Evolutionary conservation across 1,284 basidiomycete species (phyloP), one percentile per base, ranked within the genome.

Genomic region (Pseudozyma sp.): DNA sequence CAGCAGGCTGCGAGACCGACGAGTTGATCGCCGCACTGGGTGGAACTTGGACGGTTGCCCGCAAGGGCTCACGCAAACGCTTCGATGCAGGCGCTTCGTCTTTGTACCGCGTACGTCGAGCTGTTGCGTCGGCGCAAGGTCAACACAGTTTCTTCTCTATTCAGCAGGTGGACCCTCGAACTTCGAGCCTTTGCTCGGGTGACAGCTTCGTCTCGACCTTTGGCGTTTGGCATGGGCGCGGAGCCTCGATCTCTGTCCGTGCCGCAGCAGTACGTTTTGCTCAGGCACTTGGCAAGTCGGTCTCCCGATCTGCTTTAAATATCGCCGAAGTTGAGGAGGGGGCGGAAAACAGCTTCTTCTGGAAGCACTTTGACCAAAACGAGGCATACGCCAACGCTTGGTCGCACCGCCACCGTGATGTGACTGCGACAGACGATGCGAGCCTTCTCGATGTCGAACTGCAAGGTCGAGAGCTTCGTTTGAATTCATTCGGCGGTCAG

Each of bases 191-290:
- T 6, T 80, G 77, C 70, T 82, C 81, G 2, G 69, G 60, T 17
- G 68, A 70, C 56, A 76, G 75, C 46, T 78, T 67, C 24, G 70
- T 82, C 17, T 68, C 57, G 3, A 45, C 77, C 7, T 54, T 70
- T 9, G 73, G 78, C 54, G 72, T 82, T 10, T 81, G 81, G 81
- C 76, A 82, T 48, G 81, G 81, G 16, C 40, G 55, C 10, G 81
- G 80, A 48, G 61, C 75, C 6, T 39, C 65, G 6, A 24, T 42
- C 13, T 49, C 56, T n/a, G 72, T 75, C 31, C 66, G 78, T n/a
- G 60, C 59, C 29, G 64, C 58, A 29, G 75, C 78, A 11, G 49
- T 66, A n/a, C 65, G 61, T 7, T 81, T 70, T 44, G 77, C 78
- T 31, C 60, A 62, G 11, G 67, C 73, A 17, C 58, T 76, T 10